phyloP scores from a whole-genome alignment of 495 filamentous ascomycete species.

The Penicillium coprophilum region DNA sequence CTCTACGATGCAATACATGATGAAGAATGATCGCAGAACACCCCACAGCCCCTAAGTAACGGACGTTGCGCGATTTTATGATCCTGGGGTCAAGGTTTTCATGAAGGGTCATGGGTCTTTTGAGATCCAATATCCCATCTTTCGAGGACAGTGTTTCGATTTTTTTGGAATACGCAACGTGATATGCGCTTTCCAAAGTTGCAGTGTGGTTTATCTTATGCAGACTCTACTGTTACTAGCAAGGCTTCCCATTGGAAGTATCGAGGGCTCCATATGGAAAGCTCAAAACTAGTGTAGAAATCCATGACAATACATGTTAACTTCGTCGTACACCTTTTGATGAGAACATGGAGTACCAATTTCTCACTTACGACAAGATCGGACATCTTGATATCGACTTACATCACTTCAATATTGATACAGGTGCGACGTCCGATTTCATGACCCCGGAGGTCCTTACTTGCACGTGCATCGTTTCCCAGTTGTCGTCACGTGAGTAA shows the following conservation, averaged over 20 bases:
- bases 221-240: background rate
- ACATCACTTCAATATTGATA: too few relatives aligned
- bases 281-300: background rate
- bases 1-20: slow-evolving; percentile 5
- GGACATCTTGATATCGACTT: too few relatives aligned
- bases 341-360: too few relatives aligned
- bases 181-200: background rate
- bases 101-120: background rate
- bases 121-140: background rate
- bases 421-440: too few relatives aligned
- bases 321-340: too few relatives aligned
- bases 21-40: background rate
- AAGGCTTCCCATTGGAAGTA: background rate
- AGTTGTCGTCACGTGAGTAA: too few relatives aligned
- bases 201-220: background rate
- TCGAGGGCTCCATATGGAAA: background rate
- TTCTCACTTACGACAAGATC: too few relatives aligned
- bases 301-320: background rate
- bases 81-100: background rate
- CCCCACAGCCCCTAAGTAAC: background rate
- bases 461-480: too few relatives aligned
- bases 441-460: too few relatives aligned
- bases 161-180: background rate
- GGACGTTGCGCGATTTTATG: background rate
- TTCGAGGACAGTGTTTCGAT: background rate